Percentiles rank a stretch among this genome's conserved stretches.
Evolutionary conservation across 2,329 filamentous ascomycete species (phyloP).

Genomic region (Colletotrichum aenigma): DNA sequence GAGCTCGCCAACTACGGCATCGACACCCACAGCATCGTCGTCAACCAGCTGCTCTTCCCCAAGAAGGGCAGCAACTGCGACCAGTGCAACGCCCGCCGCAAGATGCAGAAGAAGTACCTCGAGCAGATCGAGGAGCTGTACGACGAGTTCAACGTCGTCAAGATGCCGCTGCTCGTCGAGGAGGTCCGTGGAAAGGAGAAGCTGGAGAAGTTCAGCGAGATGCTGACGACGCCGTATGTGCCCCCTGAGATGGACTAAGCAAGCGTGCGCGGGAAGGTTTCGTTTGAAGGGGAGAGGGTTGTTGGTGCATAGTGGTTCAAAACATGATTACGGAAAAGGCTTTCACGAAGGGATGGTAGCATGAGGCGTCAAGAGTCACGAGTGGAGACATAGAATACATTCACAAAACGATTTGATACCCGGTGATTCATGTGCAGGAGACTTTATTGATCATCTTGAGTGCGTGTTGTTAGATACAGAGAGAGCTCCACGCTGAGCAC

Average conservation of each 20-base stretch:
- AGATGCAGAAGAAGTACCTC: slow-evolving; percentile 99
- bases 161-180: slow-evolving; percentile 95
- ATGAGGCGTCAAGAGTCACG: slow-evolving; percentile 11
- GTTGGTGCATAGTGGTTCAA: not conserved
- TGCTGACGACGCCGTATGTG: slow-evolving; percentile 78
- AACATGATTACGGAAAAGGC: slow-evolving; percentile 5
- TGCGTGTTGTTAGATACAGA: slow-evolving; percentile 2
- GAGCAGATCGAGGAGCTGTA: slow-evolving; percentile 99
- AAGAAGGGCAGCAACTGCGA: slow-evolving; percentile 85
- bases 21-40: slow-evolving; percentile 96
- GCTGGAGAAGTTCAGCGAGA: slow-evolving; percentile 87
- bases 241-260: slow-evolving; percentile 54
- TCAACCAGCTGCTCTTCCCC: slow-evolving; percentile 96
- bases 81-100: slow-evolving; percentile 90
- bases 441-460: slow-evolving; percentile 6
- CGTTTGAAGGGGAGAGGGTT: not conserved
- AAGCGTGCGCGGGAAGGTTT: not conserved
- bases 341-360: slow-evolving; percentile 7
- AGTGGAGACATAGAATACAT: slow-evolving; percentile 18
- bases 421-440: slow-evolving; percentile 10
- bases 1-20: slow-evolving; percentile 92
- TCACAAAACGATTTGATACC: slow-evolving; percentile 21
- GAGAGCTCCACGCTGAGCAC: not conserved
- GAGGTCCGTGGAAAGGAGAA: slow-evolving; percentile 96
- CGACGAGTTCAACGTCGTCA: slow-evolving; percentile 98